These are phyloP conservation scores for Pulicaria dysenterica DNA, from an alignment of 129 eudicot species.

Conservation along the genomic window DNA sequence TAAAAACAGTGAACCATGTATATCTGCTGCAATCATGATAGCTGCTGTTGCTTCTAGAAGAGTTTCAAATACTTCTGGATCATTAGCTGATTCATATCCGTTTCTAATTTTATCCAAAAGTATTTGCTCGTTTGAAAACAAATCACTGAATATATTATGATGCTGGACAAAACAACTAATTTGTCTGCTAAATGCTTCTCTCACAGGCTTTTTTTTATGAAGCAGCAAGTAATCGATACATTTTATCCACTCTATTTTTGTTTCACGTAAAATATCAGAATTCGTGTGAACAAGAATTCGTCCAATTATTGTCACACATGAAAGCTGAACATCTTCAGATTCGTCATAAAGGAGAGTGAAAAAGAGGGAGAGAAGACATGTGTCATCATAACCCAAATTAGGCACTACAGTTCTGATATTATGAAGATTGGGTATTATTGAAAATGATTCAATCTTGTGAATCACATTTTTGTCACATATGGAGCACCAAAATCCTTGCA, in stretches of 20 bases:
- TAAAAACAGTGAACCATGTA: constrained; percentile 66
- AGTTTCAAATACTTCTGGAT: constrained; percentile 78
- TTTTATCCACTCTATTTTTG: constrained; percentile 68
- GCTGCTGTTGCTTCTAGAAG: constrained; percentile 76
- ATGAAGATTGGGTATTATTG: constrained; percentile 29
- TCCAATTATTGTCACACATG: constrained; percentile 56
- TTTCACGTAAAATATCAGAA: constrained; percentile 43
- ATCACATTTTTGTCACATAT: constrained; percentile 57
- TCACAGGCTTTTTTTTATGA: constrained; percentile 62
- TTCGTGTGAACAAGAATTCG: constrained; percentile 71
- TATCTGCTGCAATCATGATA: constrained; percentile 71
- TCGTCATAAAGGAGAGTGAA: constrained; percentile 71
- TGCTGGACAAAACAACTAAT: constrained; percentile 71
- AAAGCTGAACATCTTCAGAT: constrained; percentile 85
- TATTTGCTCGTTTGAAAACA: constrained; percentile 55
- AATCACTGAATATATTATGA: constrained; percentile 46
- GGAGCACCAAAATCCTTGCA: constrained; percentile 83
- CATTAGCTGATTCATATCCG: constrained; percentile 67
- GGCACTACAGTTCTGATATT: not conserved
- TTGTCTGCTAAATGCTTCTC: constrained; percentile 76
- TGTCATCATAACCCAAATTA: constrained; percentile 44
- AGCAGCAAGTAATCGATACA: constrained; percentile 70
- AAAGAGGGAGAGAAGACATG: constrained; percentile 53
- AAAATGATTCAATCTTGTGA: constrained; percentile 35
- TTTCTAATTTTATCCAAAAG: constrained; percentile 70